Evolutionary conservation across 441 rosid genomes (phyloP).

Genomic region (Gossypium aridum): DNA sequence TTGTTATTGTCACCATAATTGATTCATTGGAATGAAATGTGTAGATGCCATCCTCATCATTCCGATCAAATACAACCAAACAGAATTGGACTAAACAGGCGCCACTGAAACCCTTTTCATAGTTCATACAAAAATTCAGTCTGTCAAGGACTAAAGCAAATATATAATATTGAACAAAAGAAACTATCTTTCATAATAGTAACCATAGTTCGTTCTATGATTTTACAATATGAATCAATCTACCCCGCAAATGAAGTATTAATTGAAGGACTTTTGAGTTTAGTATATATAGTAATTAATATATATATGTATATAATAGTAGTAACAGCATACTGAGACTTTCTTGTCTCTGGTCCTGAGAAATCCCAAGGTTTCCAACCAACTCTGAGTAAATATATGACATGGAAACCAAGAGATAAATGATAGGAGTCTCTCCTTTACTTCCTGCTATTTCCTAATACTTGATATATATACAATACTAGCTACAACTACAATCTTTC

Average conservation of each 20-base stretch:
- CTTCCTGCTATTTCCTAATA: slow-evolving; percentile 28
- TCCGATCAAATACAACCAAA: not conserved
- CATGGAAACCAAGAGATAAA: slow-evolving; percentile 32
- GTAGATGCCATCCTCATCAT: not conserved
- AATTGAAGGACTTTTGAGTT: slow-evolving; percentile 31
- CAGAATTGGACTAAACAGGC: not conserved
- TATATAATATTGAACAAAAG: not conserved
- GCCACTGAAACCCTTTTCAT: not conserved
- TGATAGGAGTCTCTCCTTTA: slow-evolving; percentile 23
- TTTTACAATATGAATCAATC: slow-evolving; percentile 36
- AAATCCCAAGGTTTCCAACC: slow-evolving; percentile 23
- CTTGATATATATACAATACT: slow-evolving; percentile 42
- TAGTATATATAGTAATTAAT: slow-evolving; percentile 5
- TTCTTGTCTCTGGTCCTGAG: slow-evolving; percentile 22
- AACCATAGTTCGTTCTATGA: slow-evolving; percentile 14
- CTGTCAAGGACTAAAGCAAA: not conserved
- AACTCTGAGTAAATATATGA: slow-evolving; percentile 18
- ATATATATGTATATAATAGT: not conserved
- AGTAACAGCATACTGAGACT: slow-evolving; percentile 16
- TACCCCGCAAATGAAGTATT: slow-evolving; percentile 15
- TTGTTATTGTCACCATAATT: not conserved
- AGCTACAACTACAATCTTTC: slow-evolving; percentile 14
- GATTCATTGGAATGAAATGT: not conserved
- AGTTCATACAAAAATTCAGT: not conserved
- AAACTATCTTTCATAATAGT: slow-evolving; percentile 5